Evolutionary conservation across 495 filamentous ascomycete genomes (phyloP), one percentile per base, ranked within the genome.

Genomic region (Aspergillus coremiiformis): DNA sequence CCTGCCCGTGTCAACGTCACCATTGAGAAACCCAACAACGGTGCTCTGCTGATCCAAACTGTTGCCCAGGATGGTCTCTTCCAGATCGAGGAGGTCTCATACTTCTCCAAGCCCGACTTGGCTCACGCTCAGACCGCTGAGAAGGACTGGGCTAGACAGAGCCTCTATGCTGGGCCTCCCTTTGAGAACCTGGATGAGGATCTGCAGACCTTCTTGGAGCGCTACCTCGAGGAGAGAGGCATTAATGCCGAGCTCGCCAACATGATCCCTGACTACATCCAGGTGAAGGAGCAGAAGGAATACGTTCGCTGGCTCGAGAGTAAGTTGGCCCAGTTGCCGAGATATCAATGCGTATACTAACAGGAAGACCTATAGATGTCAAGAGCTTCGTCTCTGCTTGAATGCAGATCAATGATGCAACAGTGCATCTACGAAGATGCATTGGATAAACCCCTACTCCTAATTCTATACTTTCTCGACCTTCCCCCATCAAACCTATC

Each of bases 271-370:
- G 92, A 97, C 65, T 99, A 95, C 73, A 92, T 97, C 63, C 89
- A 96, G 69, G 83, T 86, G 71, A 99, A 99, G 84, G 93, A 99
- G 81, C 92, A 99, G 82, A 88, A 83, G 79, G 93, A 99, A 78
- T 99, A 99, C 70, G 66, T 92, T 37, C 74, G 76, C 53, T 99
- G 93, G 93, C 75, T 99, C 66, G 81, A 84, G 59, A 90, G 79
- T 83, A 68, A 72, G 79, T 77, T 19, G 51, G 49, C 11, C 29
- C 27, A 11, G 20, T 44, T 11, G 39, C 11, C 37, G 21, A 44
- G 14, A 20, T 26, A 24, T 37, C 23, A 3, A 8, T 19, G 20
- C 14, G 37, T 44, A 32, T 42, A 23, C 60, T 65, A 64, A 66
- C 51, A 4, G n/a, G 43, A 8, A 20, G 14, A 20, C 35, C 51